phyloP scores from a whole-genome alignment of 2,329 filamentous ascomycete species.

The Aureobasidium sp. region DNA sequence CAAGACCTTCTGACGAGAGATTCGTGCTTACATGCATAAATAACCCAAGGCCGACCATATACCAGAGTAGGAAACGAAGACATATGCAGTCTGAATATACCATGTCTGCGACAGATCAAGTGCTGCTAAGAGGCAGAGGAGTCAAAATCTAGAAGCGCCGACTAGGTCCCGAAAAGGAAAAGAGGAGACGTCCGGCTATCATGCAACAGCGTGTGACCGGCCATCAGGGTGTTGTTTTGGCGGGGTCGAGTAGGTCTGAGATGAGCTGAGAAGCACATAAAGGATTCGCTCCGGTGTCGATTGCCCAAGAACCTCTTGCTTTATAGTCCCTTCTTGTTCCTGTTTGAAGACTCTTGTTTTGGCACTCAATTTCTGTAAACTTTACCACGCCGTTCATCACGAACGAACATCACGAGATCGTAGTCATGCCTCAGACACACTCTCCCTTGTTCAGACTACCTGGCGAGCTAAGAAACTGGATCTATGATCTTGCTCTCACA shows the following conservation, averaged over 20 bases:
- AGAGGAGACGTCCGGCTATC: background rate
- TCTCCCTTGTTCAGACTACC: constrained; percentile 19
- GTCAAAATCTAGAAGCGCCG: background rate
- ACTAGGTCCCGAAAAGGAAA: background rate
- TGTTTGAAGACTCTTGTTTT: background rate
- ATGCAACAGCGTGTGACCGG: constrained; percentile 9
- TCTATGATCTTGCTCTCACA: constrained; percentile 18
- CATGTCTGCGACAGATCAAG: background rate
- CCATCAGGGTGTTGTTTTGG: constrained; percentile 12
- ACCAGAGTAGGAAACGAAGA: background rate
- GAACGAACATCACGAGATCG: background rate
- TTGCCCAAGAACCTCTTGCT: background rate
- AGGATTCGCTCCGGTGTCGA: background rate
- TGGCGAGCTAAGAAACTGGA: constrained; percentile 19
- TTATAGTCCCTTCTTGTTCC: background rate
- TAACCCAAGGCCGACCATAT: background rate
- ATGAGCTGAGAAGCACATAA: background rate
- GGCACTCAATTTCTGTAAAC: background rate
- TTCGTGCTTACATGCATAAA: background rate
- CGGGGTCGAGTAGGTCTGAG: background rate
- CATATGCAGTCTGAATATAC: background rate
- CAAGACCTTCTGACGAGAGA: background rate
- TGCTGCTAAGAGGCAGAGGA: background rate
- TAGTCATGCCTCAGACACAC: background rate
- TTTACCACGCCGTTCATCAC: background rate